phyloP scores from a whole-genome alignment of 1,139 yeast species.

The Nakaseomyces sp. region DNA sequence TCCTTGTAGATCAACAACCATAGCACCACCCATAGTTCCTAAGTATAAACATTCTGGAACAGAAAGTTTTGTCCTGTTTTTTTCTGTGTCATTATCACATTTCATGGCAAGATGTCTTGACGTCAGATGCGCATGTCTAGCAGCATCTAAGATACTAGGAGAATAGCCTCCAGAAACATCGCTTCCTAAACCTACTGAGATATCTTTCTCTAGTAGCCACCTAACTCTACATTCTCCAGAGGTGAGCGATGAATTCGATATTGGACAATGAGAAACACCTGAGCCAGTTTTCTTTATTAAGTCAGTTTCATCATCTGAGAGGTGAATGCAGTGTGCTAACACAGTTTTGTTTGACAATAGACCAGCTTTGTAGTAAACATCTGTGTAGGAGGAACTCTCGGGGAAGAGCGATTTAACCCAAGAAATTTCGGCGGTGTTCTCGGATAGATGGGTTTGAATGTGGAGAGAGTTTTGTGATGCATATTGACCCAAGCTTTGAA shows the following conservation, averaged over 20 bases:
- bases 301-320: constrained; percentile 54
- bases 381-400: constrained; percentile 56
- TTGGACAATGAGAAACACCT: constrained; percentile 90
- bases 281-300: constrained; percentile 46
- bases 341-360: constrained; percentile 60
- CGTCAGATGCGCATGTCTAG: constrained; percentile 72
- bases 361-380: constrained; percentile 60
- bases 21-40: constrained; percentile 89
- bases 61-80: constrained; percentile 44
- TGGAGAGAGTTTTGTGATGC: constrained; percentile 51
- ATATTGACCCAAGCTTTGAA: constrained; percentile 41
- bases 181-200: constrained; percentile 81
- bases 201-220: constrained; percentile 53
- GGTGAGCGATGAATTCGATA: constrained; percentile 78
- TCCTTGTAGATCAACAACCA: constrained; percentile 52
- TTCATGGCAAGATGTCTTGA: constrained; percentile 77
- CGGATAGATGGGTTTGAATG: constrained; percentile 85
- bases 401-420: constrained; percentile 76
- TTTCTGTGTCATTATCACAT: constrained; percentile 28
- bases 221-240: constrained; percentile 87
- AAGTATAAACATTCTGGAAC: constrained; percentile 67
- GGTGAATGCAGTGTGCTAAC: constrained; percentile 83
- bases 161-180: constrained; percentile 92
- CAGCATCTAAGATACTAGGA: constrained; percentile 64
- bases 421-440: constrained; percentile 63